Evolutionary conservation across 1,284 basidiomycete genomes (phyloP).

Genomic region (Austropuccinia psidii): DNA sequence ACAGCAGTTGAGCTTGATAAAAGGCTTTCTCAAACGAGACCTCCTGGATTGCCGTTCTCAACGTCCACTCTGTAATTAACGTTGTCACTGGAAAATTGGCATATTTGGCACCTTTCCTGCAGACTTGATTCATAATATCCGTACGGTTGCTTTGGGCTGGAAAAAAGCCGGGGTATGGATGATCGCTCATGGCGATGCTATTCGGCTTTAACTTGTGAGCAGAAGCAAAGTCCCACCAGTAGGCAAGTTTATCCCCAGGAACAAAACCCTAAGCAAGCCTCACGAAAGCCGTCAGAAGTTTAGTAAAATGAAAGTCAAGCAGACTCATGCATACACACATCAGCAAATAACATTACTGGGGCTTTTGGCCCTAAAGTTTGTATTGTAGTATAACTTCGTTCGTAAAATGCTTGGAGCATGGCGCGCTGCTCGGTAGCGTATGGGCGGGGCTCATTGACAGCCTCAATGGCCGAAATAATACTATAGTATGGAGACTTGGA

Average conservation of each 20-base stretch:
- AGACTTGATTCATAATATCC: conserved; percentile 43
- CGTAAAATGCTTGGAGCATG: conserved; percentile 42
- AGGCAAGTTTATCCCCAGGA: conserved; percentile 3
- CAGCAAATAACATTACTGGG: conserved; percentile 43
- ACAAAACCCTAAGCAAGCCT: conserved; percentile 27
- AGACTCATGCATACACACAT: background rate
- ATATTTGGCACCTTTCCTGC: conserved; percentile 41
- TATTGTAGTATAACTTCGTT: conserved; percentile 42
- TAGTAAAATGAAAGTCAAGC: background rate
- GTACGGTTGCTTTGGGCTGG: conserved; percentile 40
- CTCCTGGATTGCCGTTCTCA: conserved; percentile 44
- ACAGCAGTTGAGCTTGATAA: conserved; percentile 42
- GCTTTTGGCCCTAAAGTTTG: conserved; percentile 41
- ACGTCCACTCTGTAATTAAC: conserved; percentile 40
- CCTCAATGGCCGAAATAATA: conserved; percentile 43
- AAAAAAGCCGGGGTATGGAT: conserved; percentile 44
- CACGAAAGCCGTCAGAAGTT: background rate
- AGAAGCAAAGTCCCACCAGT: conserved; percentile 35
- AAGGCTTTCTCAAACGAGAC: conserved; percentile 41
- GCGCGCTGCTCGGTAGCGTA: conserved; percentile 42
- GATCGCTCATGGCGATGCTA: conserved; percentile 43
- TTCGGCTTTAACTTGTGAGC: conserved; percentile 38
- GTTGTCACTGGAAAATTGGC: conserved; percentile 43
- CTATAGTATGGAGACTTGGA: conserved; percentile 42
- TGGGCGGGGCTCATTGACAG: conserved; percentile 43